phyloP scores from a whole-genome alignment of 23 red algal species.

The Gracilaria vermiculophylla region DNA sequence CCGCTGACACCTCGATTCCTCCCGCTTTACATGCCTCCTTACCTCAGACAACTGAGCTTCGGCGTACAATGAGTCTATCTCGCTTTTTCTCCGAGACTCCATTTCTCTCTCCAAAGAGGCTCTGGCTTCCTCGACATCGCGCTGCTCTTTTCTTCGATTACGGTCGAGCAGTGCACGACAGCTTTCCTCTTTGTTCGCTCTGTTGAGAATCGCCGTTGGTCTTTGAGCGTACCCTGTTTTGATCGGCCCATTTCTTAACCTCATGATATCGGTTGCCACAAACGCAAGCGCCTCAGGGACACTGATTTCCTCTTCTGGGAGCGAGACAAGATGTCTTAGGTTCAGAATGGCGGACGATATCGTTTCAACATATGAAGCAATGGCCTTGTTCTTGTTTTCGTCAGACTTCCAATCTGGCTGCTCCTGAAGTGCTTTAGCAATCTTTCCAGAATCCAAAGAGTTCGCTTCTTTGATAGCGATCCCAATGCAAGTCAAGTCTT shows the following conservation, averaged over 20 bases:
- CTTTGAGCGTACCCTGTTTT: constrained; percentile 12
- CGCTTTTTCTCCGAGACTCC: constrained; percentile 32
- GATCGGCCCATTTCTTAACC: constrained; percentile 25
- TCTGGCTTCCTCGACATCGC: constrained; percentile 48
- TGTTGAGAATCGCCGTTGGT: constrained; percentile 3
- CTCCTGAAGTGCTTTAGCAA: neutral
- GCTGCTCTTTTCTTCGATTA: constrained; percentile 45
- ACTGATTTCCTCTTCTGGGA: neutral
- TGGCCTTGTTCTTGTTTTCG: neutral
- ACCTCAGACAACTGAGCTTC: constrained; percentile 34
- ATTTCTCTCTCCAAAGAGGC: constrained; percentile 23
- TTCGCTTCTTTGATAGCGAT: neutral
- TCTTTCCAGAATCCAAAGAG: neutral
- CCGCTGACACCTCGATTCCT: neutral
- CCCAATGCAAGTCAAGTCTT: constrained; percentile 31
- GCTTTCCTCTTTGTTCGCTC: constrained; percentile 30
- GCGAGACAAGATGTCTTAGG: neutral
- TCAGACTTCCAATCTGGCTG: constrained; percentile 15
- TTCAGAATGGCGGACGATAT: constrained; percentile 15
- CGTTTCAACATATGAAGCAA: constrained; percentile 14
- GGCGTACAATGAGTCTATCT: constrained; percentile 34
- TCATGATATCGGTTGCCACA: constrained; percentile 44
- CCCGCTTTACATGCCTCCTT: neutral
- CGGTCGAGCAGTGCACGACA: neutral
- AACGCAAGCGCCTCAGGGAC: constrained; percentile 34